Base-by-base conservation (phyloP, 495 filamentous ascomycete genomes). In the Neurospora cerealis region DNA sequence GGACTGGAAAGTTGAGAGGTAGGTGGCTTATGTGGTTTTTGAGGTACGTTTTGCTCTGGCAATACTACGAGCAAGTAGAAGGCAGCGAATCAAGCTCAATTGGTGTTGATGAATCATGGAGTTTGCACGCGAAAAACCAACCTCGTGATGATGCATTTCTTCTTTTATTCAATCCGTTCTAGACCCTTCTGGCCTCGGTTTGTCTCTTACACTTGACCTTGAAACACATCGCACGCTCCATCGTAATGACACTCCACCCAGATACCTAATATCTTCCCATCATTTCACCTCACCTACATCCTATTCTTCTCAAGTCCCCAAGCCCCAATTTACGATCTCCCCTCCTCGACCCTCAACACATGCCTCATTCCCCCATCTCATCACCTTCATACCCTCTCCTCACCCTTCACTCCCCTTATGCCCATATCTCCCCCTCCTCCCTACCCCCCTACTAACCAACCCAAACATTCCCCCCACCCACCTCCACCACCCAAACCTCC, bases 401-500 rank as follows among this genome's bases (percentile, higher is more conserved):
- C 24, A 28, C 24, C 24, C 24, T 28, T 28, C 24, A 28, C 24
- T 28, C 24, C 24, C 24, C 24, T 28, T 28, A 28, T 28, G 24
- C 24, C 24, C 24, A 28, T 28, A 28, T 28, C 24, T 28, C 24
- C 24, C 24, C 24, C 24, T 28, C 24, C 24, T 28, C 24, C 24
- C 24, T 28, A 28, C 24, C 24, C 24, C 24, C 24, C 24, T 78
- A 74, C 24, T 28, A 28, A 28, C 79, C 78, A 40, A 72, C 76
- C 73, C 76, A 82, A 48, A 78, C 75, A 5, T 54, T 73, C 0
- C 66, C 76, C 6, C 92, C 91, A 2, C 92, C 92, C 46, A 94
- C 87, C 24, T 86, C 86, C n/a, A 95, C 87, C 0, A 89, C 88
- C 70, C 91, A 89, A 37, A 89, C 76, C 62, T 81, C 74, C 4